Base-by-base conservation (phyloP, 2,329 filamentous ascomycete genomes). In the Diplodia mutila region DNA sequence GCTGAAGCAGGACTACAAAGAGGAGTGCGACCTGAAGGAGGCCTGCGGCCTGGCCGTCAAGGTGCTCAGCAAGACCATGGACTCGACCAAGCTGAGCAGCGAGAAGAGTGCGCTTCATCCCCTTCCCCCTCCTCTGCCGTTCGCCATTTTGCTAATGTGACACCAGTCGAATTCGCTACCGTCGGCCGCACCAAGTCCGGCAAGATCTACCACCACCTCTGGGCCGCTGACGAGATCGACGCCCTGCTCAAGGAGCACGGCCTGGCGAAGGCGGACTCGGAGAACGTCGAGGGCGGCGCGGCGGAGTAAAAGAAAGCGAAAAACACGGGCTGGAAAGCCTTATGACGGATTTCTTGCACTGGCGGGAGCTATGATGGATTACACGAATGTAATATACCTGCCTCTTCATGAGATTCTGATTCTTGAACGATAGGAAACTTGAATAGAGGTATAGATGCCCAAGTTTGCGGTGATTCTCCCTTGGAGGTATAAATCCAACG, bases 61-160 rank as follows among this genome's bases (percentile, higher is more conserved):
- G 87, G 95, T 99, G 71, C 83, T 99, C 72, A 98, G 95, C 87
- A 99, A 99, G 89, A 99, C 95, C 6, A 99, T 99, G 96, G 95
- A 99, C 80, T 97, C 94, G 66, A 98, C 94, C 66, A 99, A 97
- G 86, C 83, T 99, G 78, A 97, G 93, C 85, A 97, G 93, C 78
- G 95, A 99, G 87, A 99, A 99, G 88, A 97, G 94, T 97, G 83
- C 81, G 92, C 85, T 48, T 27, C 27, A 7, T 53, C 11, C n/a
- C 23, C 18, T 9, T 9, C n/a, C 21, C 23, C 14, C 9, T 29
- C 16, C 14, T 11, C 0, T 14, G 25, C 29, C 14, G 4, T 16
- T 27, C 21, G 16, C 25, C 16, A 7, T n/a, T 8, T 16, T 23
- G 21, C 54, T 39, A 67, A 61, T 42, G 8, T 46, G 11, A 29